Evolutionary conservation across 2,329 filamentous ascomycete species (phyloP).

Genomic region (Emericellopsis atlantica): DNA sequence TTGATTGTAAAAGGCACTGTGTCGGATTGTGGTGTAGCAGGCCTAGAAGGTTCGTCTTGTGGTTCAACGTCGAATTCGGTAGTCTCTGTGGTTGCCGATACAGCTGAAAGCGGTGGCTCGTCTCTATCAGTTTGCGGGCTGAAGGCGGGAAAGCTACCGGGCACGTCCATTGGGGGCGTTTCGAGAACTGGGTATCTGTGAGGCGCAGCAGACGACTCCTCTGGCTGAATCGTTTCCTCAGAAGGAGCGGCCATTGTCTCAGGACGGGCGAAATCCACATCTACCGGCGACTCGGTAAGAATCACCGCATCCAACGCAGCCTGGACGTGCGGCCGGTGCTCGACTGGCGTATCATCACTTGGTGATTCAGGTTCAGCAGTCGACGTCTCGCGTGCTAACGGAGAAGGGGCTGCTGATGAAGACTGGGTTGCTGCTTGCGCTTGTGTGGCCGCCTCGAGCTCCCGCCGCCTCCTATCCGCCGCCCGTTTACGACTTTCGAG

Average conservation of each 20-base stretch:
- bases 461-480: slow-evolving; percentile 37
- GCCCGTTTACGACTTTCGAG: slow-evolving; percentile 39
- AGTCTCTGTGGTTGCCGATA: slow-evolving; percentile 45
- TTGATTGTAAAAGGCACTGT: slow-evolving; percentile 13
- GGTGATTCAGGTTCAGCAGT: slow-evolving; percentile 6
- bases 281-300: background rate
- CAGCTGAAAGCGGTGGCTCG: slow-evolving; percentile 41
- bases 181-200: slow-evolving; percentile 23
- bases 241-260: background rate
- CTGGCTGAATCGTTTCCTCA: background rate
- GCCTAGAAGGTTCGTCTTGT: slow-evolving; percentile 40
- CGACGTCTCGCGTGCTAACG: background rate
- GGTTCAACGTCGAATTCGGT: slow-evolving; percentile 66
- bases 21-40: slow-evolving; percentile 16
- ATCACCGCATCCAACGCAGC: background rate
- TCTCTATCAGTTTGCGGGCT: slow-evolving; percentile 26
- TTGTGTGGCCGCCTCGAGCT: slow-evolving; percentile 31
- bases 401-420: background rate
- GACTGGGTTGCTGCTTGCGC: slow-evolving; percentile 20
- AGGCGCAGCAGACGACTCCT: background rate
- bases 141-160: slow-evolving; percentile 43
- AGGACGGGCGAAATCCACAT: background rate
- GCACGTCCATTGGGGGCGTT: slow-evolving; percentile 55
- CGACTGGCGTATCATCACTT: background rate
- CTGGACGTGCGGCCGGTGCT: background rate